Evolutionary conservation across 139 green algal species (phyloP).

Genomic region (Deuterostichococcus epilithicus): DNA sequence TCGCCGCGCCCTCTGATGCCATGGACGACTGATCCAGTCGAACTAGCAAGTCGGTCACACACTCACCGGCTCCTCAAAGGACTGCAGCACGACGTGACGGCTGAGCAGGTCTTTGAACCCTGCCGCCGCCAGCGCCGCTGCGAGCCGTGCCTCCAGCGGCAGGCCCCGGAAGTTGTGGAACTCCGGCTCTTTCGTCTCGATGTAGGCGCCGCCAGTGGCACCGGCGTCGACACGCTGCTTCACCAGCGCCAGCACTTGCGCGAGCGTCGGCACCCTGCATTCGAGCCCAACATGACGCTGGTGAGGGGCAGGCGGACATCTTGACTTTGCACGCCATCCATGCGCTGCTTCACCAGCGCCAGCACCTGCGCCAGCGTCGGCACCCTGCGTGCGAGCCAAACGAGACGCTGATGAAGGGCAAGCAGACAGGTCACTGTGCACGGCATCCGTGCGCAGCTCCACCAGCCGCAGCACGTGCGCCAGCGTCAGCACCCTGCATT

Average conservation of each 20-base stretch:
- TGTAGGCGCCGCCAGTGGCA: constrained; percentile 5
- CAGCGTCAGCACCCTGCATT: constrained; percentile 3
- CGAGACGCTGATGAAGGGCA: too few species aligned
- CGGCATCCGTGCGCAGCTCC: too few species aligned
- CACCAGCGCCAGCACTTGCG: neutral
- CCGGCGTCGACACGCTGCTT: neutral
- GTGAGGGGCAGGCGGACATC: too few species aligned
- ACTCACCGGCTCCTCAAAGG: constrained; percentile 11
- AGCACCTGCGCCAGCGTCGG: constrained; percentile 6
- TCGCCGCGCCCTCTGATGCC: too few species aligned
- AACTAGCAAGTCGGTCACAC: neutral
- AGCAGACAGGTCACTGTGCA: too few species aligned
- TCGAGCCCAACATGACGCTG: neutral
- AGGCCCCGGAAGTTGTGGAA: constrained; percentile 1
- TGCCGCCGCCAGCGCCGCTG: neutral
- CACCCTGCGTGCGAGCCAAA: neutral
- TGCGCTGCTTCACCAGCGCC: neutral
- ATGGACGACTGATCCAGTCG: neutral
- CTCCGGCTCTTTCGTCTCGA: constrained; percentile 9
- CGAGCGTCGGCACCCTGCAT: constrained; percentile 4
- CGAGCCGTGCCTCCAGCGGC: constrained; percentile 1
- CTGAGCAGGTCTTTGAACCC: neutral
- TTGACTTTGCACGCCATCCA: too few species aligned
- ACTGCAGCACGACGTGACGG: constrained; percentile 3
- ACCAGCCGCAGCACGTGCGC: neutral